phyloP scores from a whole-genome alignment of 805 yeast species.

The Blastobotrys parvus region DNA sequence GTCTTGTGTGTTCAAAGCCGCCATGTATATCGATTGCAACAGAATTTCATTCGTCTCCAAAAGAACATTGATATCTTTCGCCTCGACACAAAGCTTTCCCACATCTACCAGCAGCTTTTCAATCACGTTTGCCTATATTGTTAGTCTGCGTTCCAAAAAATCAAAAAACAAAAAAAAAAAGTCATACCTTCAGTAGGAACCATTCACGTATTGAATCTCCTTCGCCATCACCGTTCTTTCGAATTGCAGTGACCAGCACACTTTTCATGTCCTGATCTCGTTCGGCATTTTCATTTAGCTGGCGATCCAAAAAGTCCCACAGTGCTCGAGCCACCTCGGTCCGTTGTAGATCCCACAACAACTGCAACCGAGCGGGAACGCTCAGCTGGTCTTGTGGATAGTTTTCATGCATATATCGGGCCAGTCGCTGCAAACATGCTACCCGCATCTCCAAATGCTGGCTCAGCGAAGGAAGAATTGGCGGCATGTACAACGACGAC shows the following conservation, averaged over 20 bases:
- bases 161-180: not conserved
- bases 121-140: slow-evolving; percentile 1
- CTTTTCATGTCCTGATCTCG: slow-evolving; percentile 11
- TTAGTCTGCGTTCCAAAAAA: not conserved
- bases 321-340: slow-evolving; percentile 41
- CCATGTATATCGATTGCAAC: slow-evolving; percentile 11
- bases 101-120: not conserved
- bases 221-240: not conserved
- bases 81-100: not conserved
- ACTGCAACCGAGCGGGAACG: slow-evolving; percentile 31
- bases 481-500: slow-evolving; percentile 48
- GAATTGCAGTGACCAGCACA: slow-evolving; percentile 12
- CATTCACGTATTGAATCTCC: slow-evolving; percentile 15
- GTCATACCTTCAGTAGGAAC: slow-evolving; percentile 11
- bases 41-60: slow-evolving; percentile 13
- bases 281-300: slow-evolving; percentile 2
- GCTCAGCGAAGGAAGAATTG: slow-evolving; percentile 37
- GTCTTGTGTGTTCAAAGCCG: slow-evolving; percentile 13
- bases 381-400: slow-evolving; percentile 30
- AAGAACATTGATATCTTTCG: slow-evolving; percentile 5
- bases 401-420: slow-evolving; percentile 39
- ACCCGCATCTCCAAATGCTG: slow-evolving; percentile 46
- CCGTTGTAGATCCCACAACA: slow-evolving; percentile 36
- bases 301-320: slow-evolving; percentile 25
- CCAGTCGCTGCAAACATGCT: slow-evolving; percentile 36